Conservation (phyloP, 2,329 filamentous ascomycete species). For the Ceratocystis harringtonii region DNA sequence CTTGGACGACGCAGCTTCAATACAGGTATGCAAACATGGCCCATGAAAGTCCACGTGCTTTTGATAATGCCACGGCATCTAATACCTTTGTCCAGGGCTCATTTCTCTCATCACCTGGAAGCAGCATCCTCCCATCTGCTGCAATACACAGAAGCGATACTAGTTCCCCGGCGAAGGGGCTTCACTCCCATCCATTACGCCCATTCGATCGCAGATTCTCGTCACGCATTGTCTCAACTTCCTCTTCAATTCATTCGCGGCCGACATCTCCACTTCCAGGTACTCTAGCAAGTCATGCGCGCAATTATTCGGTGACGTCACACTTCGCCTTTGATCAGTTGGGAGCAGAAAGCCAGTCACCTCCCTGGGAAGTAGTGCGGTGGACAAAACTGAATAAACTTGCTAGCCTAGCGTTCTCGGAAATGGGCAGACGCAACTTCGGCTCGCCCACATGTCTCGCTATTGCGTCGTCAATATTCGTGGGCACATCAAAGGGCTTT, state of each 20-base stretch:
- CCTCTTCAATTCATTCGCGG: constrained; percentile 42
- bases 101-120: constrained; percentile 50
- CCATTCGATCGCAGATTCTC: constrained; percentile 94
- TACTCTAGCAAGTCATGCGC: constrained; percentile 57
- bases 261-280: constrained; percentile 55
- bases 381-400: constrained; percentile 92
- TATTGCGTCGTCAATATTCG: constrained; percentile 72
- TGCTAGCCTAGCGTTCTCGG: constrained; percentile 78
- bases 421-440: constrained; percentile 82
- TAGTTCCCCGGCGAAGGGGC: constrained; percentile 45
- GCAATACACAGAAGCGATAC: constrained; percentile 49
- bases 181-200: constrained; percentile 48
- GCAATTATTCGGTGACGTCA: constrained; percentile 65
- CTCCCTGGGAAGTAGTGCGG: constrained; percentile 91
- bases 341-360: constrained; percentile 54
- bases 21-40: constrained; percentile 44
- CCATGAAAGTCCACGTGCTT: constrained; percentile 20
- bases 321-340: constrained; percentile 46
- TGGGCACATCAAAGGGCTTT: constrained; percentile 89
- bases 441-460: constrained; percentile 79
- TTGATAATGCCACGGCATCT: neutral
- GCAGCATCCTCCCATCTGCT: constrained; percentile 55
- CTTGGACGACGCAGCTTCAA: constrained; percentile 70
- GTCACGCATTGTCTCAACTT: constrained; percentile 58
- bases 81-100: constrained; percentile 34